Conservation (phyloP, 768 basidiomycete genomes). For the Tephrocybe sp. region DNA sequence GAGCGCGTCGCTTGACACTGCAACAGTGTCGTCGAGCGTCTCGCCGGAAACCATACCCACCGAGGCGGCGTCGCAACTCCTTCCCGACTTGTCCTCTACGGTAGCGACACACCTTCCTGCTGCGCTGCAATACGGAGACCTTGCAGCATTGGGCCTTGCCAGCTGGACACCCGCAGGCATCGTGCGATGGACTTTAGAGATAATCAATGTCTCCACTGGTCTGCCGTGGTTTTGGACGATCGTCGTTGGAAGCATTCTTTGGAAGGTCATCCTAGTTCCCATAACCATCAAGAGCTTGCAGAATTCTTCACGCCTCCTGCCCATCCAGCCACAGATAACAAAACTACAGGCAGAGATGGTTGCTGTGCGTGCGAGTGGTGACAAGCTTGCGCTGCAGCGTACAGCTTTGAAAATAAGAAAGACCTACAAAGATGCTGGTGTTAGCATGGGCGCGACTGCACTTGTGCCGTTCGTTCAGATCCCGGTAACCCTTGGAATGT, state of each 20-base stretch:
- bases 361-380: slow-evolving; percentile 29
- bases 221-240: slow-evolving; percentile 88
- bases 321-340: slow-evolving; percentile 54
- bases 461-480: slow-evolving; percentile 62
- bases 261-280: slow-evolving; percentile 63
- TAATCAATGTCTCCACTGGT: slow-evolving; percentile 66
- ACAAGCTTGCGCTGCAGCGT: slow-evolving; percentile 50
- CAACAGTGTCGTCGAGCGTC: neutral
- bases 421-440: slow-evolving; percentile 65
- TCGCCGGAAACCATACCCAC: neutral
- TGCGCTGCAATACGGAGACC: slow-evolving; percentile 70
- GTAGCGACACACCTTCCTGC: slow-evolving; percentile 30
- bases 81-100: slow-evolving; percentile 22
- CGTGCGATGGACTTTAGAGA: slow-evolving; percentile 62
- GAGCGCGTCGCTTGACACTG: slow-evolving; percentile 4
- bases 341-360: slow-evolving; percentile 47
- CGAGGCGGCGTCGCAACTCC: slow-evolving; percentile 7
- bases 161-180: slow-evolving; percentile 67
- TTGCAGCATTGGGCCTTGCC: slow-evolving; percentile 65
- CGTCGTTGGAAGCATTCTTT: slow-evolving; percentile 58
- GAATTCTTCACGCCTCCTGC: slow-evolving; percentile 58
- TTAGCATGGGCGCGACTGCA: slow-evolving; percentile 57
- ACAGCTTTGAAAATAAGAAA: slow-evolving; percentile 51
- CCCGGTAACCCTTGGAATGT: slow-evolving; percentile 76
- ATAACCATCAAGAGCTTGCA: slow-evolving; percentile 56